These are phyloP conservation scores for Aegilops tauschii DNA, from an alignment of 176 grass and related monocot species.

Conservation along the genomic window DNA sequence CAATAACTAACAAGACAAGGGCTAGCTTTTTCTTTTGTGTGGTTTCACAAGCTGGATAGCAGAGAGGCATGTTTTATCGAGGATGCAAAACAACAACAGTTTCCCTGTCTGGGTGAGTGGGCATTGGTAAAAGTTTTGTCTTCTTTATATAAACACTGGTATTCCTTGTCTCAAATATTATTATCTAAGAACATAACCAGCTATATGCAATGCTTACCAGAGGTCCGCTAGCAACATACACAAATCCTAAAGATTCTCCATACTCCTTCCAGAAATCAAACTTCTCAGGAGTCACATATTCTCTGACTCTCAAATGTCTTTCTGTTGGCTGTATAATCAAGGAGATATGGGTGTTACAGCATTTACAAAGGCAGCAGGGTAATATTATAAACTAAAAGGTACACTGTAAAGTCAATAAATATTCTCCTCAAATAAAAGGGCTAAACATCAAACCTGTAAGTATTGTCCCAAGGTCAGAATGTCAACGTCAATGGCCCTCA, in stretches of 20 bases:
- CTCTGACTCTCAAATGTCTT: conserved; percentile 70
- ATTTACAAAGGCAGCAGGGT: neutral
- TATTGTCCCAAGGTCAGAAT: conserved; percentile 91
- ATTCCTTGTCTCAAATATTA: neutral
- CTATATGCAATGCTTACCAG: conserved; percentile 42
- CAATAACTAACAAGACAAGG: neutral
- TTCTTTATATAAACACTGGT: neutral
- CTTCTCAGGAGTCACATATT: conserved; percentile 91
- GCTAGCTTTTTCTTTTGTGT: neutral
- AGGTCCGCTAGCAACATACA: conserved; percentile 85
- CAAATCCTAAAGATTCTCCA: conserved; percentile 85
- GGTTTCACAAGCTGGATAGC: neutral
- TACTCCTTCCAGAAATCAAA: conserved; percentile 85
- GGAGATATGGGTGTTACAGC: neutral
- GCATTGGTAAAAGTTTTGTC: neutral
- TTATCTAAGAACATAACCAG: neutral
- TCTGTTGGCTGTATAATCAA: conserved; percentile 68
- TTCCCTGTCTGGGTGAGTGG: neutral
- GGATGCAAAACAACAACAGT: neutral
- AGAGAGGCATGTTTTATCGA: neutral
- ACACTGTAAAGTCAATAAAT: neutral
- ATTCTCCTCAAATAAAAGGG: neutral
- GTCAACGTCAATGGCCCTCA: conserved; percentile 71
- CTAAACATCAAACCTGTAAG: conserved; percentile 57
- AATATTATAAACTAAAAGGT: neutral